Conservation (phyloP, 2,329 filamentous ascomycete species). For the Trichoderma koningii region DNA sequence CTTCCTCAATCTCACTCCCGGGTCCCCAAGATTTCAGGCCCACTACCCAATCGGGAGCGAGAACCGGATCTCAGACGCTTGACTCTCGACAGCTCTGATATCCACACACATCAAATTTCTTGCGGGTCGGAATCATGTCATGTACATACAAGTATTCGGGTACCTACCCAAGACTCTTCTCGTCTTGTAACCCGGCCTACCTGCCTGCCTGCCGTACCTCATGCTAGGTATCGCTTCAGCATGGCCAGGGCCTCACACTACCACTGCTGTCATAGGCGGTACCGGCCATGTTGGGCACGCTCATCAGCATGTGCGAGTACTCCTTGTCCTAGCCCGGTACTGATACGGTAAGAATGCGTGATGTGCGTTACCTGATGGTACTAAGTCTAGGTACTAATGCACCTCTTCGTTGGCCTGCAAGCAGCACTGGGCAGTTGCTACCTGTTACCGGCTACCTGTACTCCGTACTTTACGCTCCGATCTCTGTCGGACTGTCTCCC, state of each 20-base stretch:
- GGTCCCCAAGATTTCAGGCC: slow-evolving; percentile 7
- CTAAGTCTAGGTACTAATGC: neutral
- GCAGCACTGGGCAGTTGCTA: neutral
- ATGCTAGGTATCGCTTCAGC: too few species aligned
- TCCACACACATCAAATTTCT: slow-evolving; percentile 8
- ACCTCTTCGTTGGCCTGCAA: slow-evolving; percentile 9
- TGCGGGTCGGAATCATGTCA: slow-evolving; percentile 6
- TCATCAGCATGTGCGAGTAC: neutral
- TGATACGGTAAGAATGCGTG: too few species aligned
- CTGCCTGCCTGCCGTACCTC: too few species aligned
- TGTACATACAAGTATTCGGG: neutral
- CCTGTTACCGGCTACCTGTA: neutral
- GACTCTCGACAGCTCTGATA: slow-evolving; percentile 22
- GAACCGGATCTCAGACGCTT: slow-evolving; percentile 26
- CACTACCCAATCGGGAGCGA: slow-evolving; percentile 21
- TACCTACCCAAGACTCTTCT: too few species aligned
- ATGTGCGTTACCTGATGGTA: too few species aligned
- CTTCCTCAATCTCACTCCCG: slow-evolving; percentile 23
- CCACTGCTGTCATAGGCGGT: neutral
- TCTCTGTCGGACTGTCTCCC: neutral
- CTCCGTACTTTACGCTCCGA: neutral
- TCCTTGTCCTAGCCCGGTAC: neutral
- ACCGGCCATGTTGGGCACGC: too few species aligned
- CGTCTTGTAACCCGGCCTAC: too few species aligned
- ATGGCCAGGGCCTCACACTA: neutral